Conservation (phyloP, 2,329 filamentous ascomycete genomes). For the Raffaelea ambrosiae region DNA sequence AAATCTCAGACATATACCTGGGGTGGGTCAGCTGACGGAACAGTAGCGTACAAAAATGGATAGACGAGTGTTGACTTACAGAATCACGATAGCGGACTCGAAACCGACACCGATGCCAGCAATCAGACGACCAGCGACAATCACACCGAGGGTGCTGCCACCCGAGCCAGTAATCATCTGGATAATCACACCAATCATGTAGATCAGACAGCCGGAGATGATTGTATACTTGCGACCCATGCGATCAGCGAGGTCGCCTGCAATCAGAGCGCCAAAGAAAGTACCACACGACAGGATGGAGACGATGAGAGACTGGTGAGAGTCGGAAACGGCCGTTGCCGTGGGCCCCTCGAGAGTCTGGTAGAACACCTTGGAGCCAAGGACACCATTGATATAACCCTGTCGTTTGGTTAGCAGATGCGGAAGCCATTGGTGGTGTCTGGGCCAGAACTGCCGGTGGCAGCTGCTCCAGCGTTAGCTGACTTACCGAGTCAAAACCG, state of each 20-base stretch:
- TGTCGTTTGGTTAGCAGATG: too few species aligned
- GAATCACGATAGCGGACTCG: constrained; percentile 69
- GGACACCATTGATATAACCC: constrained; percentile 64
- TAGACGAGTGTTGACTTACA: too few species aligned
- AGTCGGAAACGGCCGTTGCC: constrained; percentile 25
- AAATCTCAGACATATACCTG: constrained; percentile 85
- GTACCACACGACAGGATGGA: constrained; percentile 71
- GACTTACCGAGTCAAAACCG: constrained; percentile 71
- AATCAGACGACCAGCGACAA: constrained; percentile 66
- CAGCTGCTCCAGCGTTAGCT: too few species aligned
- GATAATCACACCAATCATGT: constrained; percentile 58
- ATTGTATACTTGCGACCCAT: constrained; percentile 67
- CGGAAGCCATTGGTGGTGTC: too few species aligned
- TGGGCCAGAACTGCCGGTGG: too few species aligned
- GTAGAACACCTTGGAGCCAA: constrained; percentile 44
- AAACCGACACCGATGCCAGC: constrained; percentile 74
- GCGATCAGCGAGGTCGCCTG: constrained; percentile 67
- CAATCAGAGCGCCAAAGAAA: constrained; percentile 71
- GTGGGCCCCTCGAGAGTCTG: constrained; percentile 36
- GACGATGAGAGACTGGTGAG: constrained; percentile 50
- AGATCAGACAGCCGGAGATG: constrained; percentile 63
- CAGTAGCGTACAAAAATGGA: too few species aligned
- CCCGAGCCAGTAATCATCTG: constrained; percentile 47
- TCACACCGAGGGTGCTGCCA: constrained; percentile 45
- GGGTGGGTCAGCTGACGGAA: too few species aligned